Evolutionary conservation across 495 filamentous ascomycete species (phyloP).

Genomic region (Glarea lozoyensis): DNA sequence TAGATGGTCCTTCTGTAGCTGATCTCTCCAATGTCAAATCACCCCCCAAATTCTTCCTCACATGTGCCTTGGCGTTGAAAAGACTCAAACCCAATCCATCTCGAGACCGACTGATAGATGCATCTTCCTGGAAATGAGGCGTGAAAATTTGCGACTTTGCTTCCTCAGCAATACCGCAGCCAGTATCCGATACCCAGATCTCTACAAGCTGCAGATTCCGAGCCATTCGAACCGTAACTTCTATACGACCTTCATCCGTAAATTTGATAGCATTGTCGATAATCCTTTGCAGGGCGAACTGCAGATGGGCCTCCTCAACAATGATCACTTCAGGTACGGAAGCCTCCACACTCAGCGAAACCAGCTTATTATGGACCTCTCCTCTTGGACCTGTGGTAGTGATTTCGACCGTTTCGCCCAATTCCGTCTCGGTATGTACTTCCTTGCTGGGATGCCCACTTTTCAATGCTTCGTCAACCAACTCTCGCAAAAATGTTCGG

Average conservation of each 20-base stretch:
- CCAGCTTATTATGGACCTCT: slow-evolving; percentile 45
- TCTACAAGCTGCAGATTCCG: slow-evolving; percentile 33
- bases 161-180: slow-evolving; percentile 60
- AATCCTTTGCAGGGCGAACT: slow-evolving; percentile 62
- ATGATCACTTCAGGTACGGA: slow-evolving; percentile 58
- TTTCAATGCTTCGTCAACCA: slow-evolving; percentile 62
- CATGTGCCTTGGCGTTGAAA: slow-evolving; percentile 67
- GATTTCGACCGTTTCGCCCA: slow-evolving; percentile 62
- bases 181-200: slow-evolving; percentile 61
- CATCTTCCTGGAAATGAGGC: slow-evolving; percentile 64
- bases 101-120: slow-evolving; percentile 59
- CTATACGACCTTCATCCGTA: slow-evolving; percentile 61
- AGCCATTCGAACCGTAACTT: slow-evolving; percentile 40
- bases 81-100: slow-evolving; percentile 70
- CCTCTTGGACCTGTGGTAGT: slow-evolving; percentile 50
- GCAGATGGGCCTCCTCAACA: slow-evolving; percentile 26
- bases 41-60: slow-evolving; percentile 61
- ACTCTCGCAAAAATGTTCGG: slow-evolving; percentile 55
- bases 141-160: slow-evolving; percentile 69
- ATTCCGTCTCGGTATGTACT: slow-evolving; percentile 45
- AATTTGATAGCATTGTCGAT: slow-evolving; percentile 77
- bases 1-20: slow-evolving; percentile 54
- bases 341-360: slow-evolving; percentile 59
- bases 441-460: slow-evolving; percentile 65
- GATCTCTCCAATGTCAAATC: slow-evolving; percentile 62